These are phyloP conservation scores for Citrus australasica DNA, from an alignment of 345 rosid species.

Conservation along the genomic window DNA sequence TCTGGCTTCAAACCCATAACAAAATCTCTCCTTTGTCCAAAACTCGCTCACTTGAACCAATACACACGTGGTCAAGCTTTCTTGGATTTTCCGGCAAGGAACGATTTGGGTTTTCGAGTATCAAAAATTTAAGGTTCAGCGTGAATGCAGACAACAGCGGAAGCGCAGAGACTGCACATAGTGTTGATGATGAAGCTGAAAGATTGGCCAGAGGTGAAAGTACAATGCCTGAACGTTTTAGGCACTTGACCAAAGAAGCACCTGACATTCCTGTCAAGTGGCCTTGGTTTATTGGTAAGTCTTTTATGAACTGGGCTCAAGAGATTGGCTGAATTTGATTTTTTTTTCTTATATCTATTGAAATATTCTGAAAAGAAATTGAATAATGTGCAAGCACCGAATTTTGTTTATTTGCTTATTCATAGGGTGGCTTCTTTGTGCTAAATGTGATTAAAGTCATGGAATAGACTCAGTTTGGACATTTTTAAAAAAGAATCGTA, in stretches of 20 bases:
- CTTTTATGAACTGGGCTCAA: not conserved
- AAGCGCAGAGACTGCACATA: conserved; percentile 18
- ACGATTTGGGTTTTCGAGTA: conserved; percentile 16
- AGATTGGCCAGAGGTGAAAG: conserved; percentile 59
- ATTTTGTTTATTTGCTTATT: not conserved
- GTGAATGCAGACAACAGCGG: conserved; percentile 34
- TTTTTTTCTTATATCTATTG: not conserved
- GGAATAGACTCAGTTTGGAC: not conserved
- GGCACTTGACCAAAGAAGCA: conserved; percentile 78
- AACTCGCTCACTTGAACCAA: conserved; percentile 3
- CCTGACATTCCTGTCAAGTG: conserved; percentile 63
- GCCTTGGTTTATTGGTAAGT: conserved; percentile 87
- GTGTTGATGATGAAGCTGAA: conserved; percentile 52
- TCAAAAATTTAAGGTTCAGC: conserved; percentile 20
- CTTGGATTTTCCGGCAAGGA: conserved; percentile 1
- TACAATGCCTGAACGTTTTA: conserved; percentile 86
- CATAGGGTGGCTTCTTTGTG: not conserved
- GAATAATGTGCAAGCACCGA: not conserved
- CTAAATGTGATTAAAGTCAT: not conserved
- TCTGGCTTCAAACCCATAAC: not conserved
- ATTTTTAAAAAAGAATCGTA: not conserved
- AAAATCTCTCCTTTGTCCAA: conserved; percentile 3
- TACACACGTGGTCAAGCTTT: not conserved
- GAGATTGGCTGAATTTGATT: not conserved
- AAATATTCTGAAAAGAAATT: not conserved